Evolutionary conservation across 345 rosid genomes (phyloP).

Genomic region (Arabidopsis suecica): DNA sequence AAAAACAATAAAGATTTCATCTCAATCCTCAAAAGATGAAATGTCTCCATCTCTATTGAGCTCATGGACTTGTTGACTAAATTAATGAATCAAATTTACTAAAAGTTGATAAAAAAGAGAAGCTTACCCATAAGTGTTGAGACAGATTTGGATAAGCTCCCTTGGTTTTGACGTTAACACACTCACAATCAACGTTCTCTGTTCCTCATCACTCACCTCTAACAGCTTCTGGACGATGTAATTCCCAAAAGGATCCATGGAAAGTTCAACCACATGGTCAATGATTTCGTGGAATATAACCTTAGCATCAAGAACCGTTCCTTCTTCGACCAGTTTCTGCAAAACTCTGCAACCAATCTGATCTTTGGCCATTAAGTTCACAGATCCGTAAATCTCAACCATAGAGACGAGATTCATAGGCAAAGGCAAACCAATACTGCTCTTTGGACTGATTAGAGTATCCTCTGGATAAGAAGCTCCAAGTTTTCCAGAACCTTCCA

Average conservation of each 20-base stretch:
- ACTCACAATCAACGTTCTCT: slow-evolving; percentile 49
- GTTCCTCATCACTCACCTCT: slow-evolving; percentile 56
- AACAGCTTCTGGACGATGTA: slow-evolving; percentile 63
- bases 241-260: slow-evolving; percentile 68
- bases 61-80: slow-evolving; percentile 21
- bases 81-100: neutral
- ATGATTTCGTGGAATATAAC: slow-evolving; percentile 49
- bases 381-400: slow-evolving; percentile 51
- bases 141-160: slow-evolving; percentile 54
- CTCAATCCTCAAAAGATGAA: slow-evolving; percentile 24
- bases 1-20: slow-evolving; percentile 20
- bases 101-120: neutral
- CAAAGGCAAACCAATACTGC: slow-evolving; percentile 3
- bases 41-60: slow-evolving; percentile 30
- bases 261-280: slow-evolving; percentile 53
- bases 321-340: slow-evolving; percentile 60
- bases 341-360: slow-evolving; percentile 61
- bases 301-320: slow-evolving; percentile 45
- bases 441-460: slow-evolving; percentile 23
- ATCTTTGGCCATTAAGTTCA: slow-evolving; percentile 58
- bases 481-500: slow-evolving; percentile 19
- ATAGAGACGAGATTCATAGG: slow-evolving; percentile 43
- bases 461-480: slow-evolving; percentile 6
- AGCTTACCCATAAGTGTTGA: slow-evolving; percentile 65
- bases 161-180: slow-evolving; percentile 48